Conservation (phyloP, 768 basidiomycete genomes). For the Tubosaeta sp. region DNA sequence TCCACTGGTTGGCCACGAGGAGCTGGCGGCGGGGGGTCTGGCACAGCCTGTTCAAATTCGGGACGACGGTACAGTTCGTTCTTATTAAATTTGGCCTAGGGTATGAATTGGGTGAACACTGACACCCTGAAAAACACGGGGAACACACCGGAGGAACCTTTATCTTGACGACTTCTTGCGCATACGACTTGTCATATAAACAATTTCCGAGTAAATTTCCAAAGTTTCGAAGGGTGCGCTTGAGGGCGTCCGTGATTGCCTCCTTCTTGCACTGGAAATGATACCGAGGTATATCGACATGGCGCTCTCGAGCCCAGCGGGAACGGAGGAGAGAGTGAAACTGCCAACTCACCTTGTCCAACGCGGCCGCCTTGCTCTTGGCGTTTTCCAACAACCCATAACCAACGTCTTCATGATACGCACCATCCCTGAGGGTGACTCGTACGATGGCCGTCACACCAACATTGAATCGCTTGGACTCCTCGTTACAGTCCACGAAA, state of each 20-base stretch:
- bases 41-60: constrained; percentile 54
- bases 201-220: constrained; percentile 96
- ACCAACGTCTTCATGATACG: constrained; percentile 90
- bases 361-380: constrained; percentile 76
- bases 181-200: constrained; percentile 91
- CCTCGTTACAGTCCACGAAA: constrained; percentile 71
- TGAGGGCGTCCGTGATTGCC: constrained; percentile 92
- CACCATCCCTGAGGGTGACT: constrained; percentile 84
- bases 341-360: constrained; percentile 78
- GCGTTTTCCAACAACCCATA: constrained; percentile 85
- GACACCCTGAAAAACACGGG: not conserved
- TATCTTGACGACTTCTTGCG: constrained; percentile 81
- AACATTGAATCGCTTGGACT: constrained; percentile 59
- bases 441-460: constrained; percentile 84
- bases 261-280: constrained; percentile 88
- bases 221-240: constrained; percentile 87
- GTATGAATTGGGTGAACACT: not conserved
- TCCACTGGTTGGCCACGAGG: not conserved
- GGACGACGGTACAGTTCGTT: constrained; percentile 65
- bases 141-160: constrained; percentile 73
- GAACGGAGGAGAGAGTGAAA: not conserved
- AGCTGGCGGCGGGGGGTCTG: constrained; percentile 14
- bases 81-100: constrained; percentile 64
- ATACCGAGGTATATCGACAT: not conserved
- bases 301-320: not conserved